Conservation (phyloP, 805 yeast genomes). For the Wickerhamiella dianesei region DNA sequence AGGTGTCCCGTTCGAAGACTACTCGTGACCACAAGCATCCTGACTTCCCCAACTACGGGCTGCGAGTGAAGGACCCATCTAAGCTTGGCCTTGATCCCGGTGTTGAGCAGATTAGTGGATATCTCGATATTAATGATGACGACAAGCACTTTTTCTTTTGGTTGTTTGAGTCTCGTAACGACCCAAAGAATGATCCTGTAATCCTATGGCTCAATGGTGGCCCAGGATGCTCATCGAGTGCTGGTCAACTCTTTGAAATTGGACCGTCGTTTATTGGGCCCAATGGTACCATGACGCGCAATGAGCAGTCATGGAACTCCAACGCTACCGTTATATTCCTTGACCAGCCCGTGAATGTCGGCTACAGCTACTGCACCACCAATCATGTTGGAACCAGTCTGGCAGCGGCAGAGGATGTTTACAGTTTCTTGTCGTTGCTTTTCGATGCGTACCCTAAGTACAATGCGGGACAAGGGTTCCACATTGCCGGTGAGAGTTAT, state of each 20-base stretch:
- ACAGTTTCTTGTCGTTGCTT: conserved; percentile 73
- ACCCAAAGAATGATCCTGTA: conserved; percentile 77
- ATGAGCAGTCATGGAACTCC: conserved; percentile 84
- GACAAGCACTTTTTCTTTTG: conserved; percentile 91
- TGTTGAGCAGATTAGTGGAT: conserved; percentile 69
- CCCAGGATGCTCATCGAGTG: conserved; percentile 91
- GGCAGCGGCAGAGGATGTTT: conserved; percentile 83
- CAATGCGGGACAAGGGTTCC: conserved; percentile 38
- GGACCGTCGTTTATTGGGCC: conserved; percentile 78
- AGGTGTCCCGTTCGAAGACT: not conserved
- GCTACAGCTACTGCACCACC: conserved; percentile 65
- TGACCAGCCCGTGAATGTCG: conserved; percentile 93
- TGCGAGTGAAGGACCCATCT: conserved; percentile 53
- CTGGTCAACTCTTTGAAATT: conserved; percentile 87
- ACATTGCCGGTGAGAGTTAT: conserved; percentile 88
- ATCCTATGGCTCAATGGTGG: conserved; percentile 92
- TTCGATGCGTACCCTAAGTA: conserved; percentile 79
- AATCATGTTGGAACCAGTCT: conserved; percentile 13
- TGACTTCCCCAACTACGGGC: conserved; percentile 32
- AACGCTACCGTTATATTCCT: conserved; percentile 86
- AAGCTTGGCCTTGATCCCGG: conserved; percentile 56
- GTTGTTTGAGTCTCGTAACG: conserved; percentile 76
- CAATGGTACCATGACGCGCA: conserved; percentile 54
- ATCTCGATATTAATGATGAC: conserved; percentile 60
- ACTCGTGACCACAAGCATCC: conserved; percentile 5